Evolutionary conservation across 2,329 filamentous ascomycete genomes (phyloP).

Genomic region (Tolypocladium paradoxum): DNA sequence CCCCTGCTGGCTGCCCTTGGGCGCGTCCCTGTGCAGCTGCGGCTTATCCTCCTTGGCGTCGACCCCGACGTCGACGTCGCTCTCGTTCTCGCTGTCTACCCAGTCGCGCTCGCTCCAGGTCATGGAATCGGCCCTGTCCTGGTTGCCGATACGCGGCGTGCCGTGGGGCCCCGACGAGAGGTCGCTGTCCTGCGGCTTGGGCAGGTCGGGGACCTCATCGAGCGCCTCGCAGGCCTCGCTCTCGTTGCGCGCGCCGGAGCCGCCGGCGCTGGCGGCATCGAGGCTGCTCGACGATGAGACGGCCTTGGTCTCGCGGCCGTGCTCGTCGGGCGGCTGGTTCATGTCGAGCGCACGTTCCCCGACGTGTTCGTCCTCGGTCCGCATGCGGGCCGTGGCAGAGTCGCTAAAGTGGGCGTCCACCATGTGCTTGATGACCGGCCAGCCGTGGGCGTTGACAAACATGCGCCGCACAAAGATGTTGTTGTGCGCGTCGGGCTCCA

Average conservation of each 20-base stretch:
- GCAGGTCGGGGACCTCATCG: conserved; percentile 37
- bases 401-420: conserved; percentile 92
- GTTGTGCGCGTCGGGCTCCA: conserved; percentile 84
- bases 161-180: conserved; percentile 7
- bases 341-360: conserved; percentile 57
- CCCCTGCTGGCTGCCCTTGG: conserved; percentile 7
- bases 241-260: conserved; percentile 7
- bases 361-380: conserved; percentile 57
- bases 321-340: conserved; percentile 41
- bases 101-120: conserved; percentile 59
- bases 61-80: conserved; percentile 17
- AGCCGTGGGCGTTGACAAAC: conserved; percentile 95
- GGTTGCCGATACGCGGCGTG: conserved; percentile 4
- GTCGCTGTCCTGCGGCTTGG: conserved; percentile 15
- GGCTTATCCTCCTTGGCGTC: conserved; percentile 10
- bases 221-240: conserved; percentile 24
- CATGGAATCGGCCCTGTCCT: conserved; percentile 38
- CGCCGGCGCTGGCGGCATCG: conserved; percentile 16
- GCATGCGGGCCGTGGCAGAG: conserved; percentile 45
- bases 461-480: conserved; percentile 94
- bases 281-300: conserved; percentile 10
- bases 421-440: conserved; percentile 91
- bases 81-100: conserved; percentile 40
- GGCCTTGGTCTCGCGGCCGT: conserved; percentile 54
- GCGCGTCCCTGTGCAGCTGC: not conserved